Evolutionary conservation across 139 green algal species (phyloP), one percentile per base, ranked within the genome.

Genomic region (Micractinium sp.): DNA sequence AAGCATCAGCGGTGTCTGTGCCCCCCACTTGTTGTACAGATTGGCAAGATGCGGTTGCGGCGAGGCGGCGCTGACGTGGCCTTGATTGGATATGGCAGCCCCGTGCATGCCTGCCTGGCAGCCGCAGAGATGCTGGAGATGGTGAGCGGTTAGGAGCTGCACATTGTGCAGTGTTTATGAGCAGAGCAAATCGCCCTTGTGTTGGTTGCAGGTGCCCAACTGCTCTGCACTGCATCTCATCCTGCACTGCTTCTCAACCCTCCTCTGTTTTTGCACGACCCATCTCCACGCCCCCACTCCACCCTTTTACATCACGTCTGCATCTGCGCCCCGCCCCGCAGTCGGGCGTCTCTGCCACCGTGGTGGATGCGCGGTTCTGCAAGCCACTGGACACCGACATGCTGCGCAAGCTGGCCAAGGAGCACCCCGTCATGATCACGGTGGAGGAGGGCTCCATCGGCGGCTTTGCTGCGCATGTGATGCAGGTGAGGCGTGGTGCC

Each of bases 381-480:
- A 99, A 99, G 94, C 98, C 98, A 16, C 95, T 99, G 61, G 98
- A 99, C 93, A 96, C 91, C 0, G 84, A 92, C 60, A 92, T 99
- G 38, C 74, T 98, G 22, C 80, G 90, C 19, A 78, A 89, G 76
- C 81, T 97, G 61, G 97, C 95, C 19, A 94, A 91, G 60, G 92
- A 99, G 91, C 98, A 99, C 92, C 87, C 92, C 2, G 95, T 97
- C 33, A 94, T 99, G 92, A 97, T 99, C 90, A 98, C 93, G 31
- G 96, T 99, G 25, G 98, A 99, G 93, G 98, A 99, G 95, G 97
- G 97, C 33, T 93, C 95, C 38, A 97, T 99, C 61, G 98, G 98
- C 67, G 98, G 98, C 38, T 99, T 99, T 92, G 96, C 94, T 25
- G 94, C 97, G 2, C 97, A 99, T 90, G 97, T 99, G 38, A 96